These are phyloP conservation scores for Agarophyton chilense DNA, from an alignment of 23 red algal genomes.

Conservation along the genomic window DNA sequence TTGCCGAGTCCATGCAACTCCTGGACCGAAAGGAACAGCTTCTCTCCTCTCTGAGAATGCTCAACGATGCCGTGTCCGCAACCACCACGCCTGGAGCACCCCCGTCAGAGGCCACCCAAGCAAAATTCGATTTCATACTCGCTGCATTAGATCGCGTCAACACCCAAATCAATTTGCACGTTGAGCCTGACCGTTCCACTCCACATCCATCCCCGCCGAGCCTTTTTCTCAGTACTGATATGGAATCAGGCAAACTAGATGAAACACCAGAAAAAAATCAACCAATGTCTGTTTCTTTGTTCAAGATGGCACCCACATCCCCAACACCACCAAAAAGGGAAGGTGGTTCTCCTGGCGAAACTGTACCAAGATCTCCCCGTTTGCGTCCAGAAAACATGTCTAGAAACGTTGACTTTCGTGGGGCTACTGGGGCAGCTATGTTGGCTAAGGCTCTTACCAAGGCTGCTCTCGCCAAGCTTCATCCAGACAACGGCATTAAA, in stretches of 20 bases:
- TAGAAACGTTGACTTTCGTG: constrained; percentile 65
- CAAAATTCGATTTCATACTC: constrained; percentile 12
- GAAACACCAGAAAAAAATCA: constrained; percentile 8
- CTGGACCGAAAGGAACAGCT: constrained; percentile 53
- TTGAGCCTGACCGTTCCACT: constrained; percentile 14
- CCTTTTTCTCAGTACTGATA: constrained; percentile 3
- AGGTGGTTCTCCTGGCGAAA: constrained; percentile 11
- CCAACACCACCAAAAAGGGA: background rate
- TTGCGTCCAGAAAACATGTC: constrained; percentile 37
- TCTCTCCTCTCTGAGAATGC: constrained; percentile 9
- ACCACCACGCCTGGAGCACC: background rate
- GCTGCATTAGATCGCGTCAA: constrained; percentile 32
- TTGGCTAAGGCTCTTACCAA: constrained; percentile 60
- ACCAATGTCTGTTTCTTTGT: background rate
- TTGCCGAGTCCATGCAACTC: constrained; percentile 50
- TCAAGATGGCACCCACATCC: background rate
- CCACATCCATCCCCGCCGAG: constrained; percentile 14
- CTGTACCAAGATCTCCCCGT: background rate
- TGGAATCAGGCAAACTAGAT: constrained; percentile 17
- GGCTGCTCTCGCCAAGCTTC: constrained; percentile 34
- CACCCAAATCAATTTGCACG: background rate
- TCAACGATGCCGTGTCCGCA: constrained; percentile 34
- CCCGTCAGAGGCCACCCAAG: background rate
- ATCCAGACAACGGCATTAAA: constrained; percentile 18
- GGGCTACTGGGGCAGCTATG: constrained; percentile 32